phyloP scores from a whole-genome alignment of 179 eudicot species.

The Camellia oleifera region DNA sequence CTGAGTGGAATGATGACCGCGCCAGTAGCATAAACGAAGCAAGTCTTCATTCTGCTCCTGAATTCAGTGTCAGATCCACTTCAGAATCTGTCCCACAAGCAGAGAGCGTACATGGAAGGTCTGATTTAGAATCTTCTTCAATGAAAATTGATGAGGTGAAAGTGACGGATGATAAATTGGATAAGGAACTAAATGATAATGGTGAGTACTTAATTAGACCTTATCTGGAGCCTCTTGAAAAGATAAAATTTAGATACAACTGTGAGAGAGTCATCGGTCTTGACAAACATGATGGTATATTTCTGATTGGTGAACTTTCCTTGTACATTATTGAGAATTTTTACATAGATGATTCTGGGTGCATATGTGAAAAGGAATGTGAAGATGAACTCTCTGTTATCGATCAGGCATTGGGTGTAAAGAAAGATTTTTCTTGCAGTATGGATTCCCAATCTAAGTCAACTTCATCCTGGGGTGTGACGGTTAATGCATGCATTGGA shows the following conservation, averaged over 20 bases:
- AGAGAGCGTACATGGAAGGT: conserved; percentile 62
- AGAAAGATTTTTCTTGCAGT: conserved; percentile 72
- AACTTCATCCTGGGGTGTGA: conserved; percentile 70
- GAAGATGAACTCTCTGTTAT: conserved; percentile 93
- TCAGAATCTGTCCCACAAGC: conserved; percentile 51
- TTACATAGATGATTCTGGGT: conserved; percentile 81
- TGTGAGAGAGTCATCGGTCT: conserved; percentile 97
- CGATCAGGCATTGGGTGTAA: conserved; percentile 98
- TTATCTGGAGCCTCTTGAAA: conserved; percentile 83
- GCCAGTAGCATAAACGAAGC: conserved; percentile 76
- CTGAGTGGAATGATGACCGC: conserved; percentile 73
- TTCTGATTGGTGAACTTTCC: conserved; percentile 95
- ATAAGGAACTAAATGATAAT: conserved; percentile 76
- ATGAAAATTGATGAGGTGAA: conserved; percentile 57
- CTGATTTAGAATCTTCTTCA: conserved; percentile 73
- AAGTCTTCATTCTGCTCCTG: conserved; percentile 81
- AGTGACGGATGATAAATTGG: conserved; percentile 64
- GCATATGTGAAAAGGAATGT: conserved; percentile 90
- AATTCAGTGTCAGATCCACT: conserved; percentile 64
- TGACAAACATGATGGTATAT: conserved; percentile 99
- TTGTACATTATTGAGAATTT: conserved; percentile 91
- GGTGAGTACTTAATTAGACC: conserved; percentile 97
- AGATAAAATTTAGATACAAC: conserved; percentile 80
- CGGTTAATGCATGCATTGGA: conserved; percentile 56
- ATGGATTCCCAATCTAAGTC: conserved; percentile 89